Base-by-base conservation (phyloP, 2,329 filamentous ascomycete genomes). In the Monosporascus sp. region DNA sequence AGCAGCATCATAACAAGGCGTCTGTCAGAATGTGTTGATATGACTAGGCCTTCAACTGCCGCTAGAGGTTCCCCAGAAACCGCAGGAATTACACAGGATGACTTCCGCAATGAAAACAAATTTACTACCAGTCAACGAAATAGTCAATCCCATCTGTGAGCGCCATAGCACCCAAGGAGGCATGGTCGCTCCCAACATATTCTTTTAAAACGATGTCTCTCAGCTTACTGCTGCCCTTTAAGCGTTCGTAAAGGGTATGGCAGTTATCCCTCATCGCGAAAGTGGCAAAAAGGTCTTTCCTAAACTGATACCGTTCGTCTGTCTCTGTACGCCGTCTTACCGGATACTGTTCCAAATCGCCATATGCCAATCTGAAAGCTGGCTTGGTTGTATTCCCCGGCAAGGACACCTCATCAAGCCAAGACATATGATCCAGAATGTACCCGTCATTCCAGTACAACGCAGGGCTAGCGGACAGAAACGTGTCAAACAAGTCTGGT, bases 401-500 rank as follows among this genome's bases (percentile, higher is more conserved):
- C 43, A 47, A 35, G 3, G 22, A 8, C 17, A 52, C 49, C 24
- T 59, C 57, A 8, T 56, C 58, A 5, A 63, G 44, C 38, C 54
- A 55, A 20, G 24, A 4, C 1, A 48, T 57, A 15, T 60, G 51
- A 14, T 52, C 54, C 7, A 64, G 48, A 3, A 66, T 57, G 31
- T 58, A 58, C 17, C 39, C 27, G n/a, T 58, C 59, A 24, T 59
- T 54, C 54, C 57, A 55, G n/a, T 44, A 53, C 17, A 66, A 27
- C 2, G 58, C 56, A 7, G 62, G 62, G 35, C 62, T 65, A 3
- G 60, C 57, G 5, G 60, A 51, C 2, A 65, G 46, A 35, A 58
- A 64, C 6, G 64, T 64, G 20, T 65, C 62, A n/a, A 65, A 62
- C 43, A 65, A 41, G 20, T 55, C 54, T 7, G 62, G 62, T 15